Base-by-base conservation (phyloP, 106 monocot species). In the Cymbidium sinense region DNA sequence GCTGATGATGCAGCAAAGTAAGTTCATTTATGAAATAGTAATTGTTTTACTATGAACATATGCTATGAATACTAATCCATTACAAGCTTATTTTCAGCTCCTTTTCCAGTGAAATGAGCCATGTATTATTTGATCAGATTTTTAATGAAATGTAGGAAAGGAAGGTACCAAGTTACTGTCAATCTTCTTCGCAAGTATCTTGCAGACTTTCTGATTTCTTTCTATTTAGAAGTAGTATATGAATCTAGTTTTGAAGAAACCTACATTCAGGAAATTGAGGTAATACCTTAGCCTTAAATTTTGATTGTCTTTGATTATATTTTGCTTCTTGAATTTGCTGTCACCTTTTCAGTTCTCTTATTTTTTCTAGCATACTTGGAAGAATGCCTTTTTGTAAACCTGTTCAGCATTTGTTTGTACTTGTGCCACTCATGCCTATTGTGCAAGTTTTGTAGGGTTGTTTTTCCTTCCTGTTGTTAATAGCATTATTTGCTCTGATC, bases 201-300 rank as follows among this genome's bases (percentile, higher is more conserved):
- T 78, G 94, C 94, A 34, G 99, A 99, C 79, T 89, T 87, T 83
- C 67, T 99, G 76, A 89, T 99, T 82, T 82, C 94, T 81, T 90
- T 92, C 28, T 99, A 99, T 82, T 78, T 93, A 62, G 79, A 92
- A 70, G 70, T 87, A 74, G 84, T 87, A 34, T 77, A 94, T 52
- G 90, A 99, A 47, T 95, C 90, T 44, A 87, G 94, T 82, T 95
- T 90, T 87, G 99, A 95, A 77, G 85, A 82, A 79, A 74, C 88
- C 35, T 90, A 98, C n/a, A 79, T 98, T 80, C 83, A 84, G 69
- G 95, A 95, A 86, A 89, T 99, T 76, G 99, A 99, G 99, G 99
- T 95, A 79, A 81, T 71, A 39, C 3, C 67, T 67, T 67, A 33
- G 67, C 67, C 67, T 67, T 67, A 31, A 13, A 13, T 67, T 67